A percentile compares a stretch with the other conserved stretches of the same genome.
Conservation (phyloP, 177 flowering plant genomes). For the Tripterygium wilfordii region DNA sequence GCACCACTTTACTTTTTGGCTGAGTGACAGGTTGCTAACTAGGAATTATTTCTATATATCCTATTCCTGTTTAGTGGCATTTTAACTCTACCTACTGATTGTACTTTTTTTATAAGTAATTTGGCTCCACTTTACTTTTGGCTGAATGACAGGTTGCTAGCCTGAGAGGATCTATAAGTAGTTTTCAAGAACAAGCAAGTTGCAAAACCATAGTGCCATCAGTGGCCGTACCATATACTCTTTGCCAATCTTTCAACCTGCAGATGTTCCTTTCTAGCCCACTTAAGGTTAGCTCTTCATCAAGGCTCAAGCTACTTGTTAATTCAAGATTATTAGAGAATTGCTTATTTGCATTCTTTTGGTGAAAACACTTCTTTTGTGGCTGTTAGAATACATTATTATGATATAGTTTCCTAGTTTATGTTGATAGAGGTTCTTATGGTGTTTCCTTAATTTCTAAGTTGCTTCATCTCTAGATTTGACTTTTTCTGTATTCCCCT, state of each 20-base stretch:
- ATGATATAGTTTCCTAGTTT: too few relatives aligned
- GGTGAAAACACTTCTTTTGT: too few relatives aligned
- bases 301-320: background rate
- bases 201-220: constrained; percentile 49
- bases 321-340: background rate
- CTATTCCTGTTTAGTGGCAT: background rate
- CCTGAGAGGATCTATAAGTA: constrained; percentile 81
- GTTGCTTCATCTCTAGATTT: too few relatives aligned
- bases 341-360: too few relatives aligned
- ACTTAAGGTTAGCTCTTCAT: constrained; percentile 50
- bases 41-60: background rate
- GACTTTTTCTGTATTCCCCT: too few relatives aligned
- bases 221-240: constrained; percentile 51
- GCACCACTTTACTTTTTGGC: too few relatives aligned
- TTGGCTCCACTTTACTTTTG: background rate
- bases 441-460: too few relatives aligned
- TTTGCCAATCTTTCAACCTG: constrained; percentile 65
- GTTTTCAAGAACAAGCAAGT: constrained; percentile 96
- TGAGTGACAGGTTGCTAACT: too few relatives aligned
- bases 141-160: constrained; percentile 66
- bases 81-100: background rate
- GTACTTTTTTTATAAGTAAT: background rate
- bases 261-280: constrained; percentile 66
- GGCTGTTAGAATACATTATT: too few relatives aligned
- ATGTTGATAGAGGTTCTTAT: too few relatives aligned